phyloP scores from a whole-genome alignment of 129 eudicot species.

The Saposhnikovia divaricata region DNA sequence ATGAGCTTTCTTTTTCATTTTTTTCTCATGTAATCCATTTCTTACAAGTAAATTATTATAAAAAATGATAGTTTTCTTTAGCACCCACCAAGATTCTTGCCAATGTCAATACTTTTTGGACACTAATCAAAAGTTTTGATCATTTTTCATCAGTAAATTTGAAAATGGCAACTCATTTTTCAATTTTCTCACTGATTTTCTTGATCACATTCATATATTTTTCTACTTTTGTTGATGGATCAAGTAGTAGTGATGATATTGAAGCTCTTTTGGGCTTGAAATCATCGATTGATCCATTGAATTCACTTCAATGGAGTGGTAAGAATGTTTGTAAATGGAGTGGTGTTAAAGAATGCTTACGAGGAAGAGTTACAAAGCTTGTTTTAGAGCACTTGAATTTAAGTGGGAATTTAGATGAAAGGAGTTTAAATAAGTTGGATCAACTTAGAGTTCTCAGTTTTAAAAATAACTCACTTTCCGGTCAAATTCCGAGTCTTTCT shows the following conservation, averaged over 20 bases:
- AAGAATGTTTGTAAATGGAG: conserved; percentile 61
- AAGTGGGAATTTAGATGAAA: conserved; percentile 41
- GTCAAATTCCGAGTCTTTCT: conserved; percentile 61
- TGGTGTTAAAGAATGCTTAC: conserved; percentile 64
- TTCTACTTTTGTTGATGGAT: conserved; percentile 12
- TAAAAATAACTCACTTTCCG: conserved; percentile 60
- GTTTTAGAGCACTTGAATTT: conserved; percentile 58
- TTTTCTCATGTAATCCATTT: background rate
- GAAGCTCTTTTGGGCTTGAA: conserved; percentile 54
- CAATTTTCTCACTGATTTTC: background rate
- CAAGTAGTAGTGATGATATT: conserved; percentile 35
- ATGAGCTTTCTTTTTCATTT: background rate
- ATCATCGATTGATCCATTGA: conserved; percentile 48
- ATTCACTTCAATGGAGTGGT: conserved; percentile 57
- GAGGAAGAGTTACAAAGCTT: conserved; percentile 75
- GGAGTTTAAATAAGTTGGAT: conserved; percentile 37
- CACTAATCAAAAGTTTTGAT: background rate
- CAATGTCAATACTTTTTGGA: background rate
- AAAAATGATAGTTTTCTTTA: background rate
- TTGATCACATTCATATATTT: background rate
- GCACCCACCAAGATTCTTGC: background rate
- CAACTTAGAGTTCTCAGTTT: conserved; percentile 71
- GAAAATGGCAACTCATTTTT: conserved; percentile 11
- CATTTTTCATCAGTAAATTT: background rate
- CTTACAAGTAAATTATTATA: background rate